Conservation (phyloP, 352 stramenopile genomes). For the Peronospora farinosa region DNA sequence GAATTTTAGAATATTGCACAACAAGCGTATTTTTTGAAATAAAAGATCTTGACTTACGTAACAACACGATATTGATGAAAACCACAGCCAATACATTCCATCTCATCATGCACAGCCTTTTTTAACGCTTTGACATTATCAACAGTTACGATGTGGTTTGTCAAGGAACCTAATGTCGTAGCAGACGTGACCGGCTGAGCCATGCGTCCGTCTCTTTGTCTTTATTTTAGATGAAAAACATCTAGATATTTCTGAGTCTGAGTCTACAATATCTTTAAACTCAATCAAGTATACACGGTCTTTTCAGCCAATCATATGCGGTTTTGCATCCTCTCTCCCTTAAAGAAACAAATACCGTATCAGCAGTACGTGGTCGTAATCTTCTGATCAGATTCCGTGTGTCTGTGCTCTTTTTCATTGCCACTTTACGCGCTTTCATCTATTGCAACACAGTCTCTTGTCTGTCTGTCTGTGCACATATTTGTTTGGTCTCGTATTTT, state of each 20-base stretch:
- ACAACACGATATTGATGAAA: slow-evolving; percentile 67
- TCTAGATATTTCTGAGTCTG: slow-evolving; percentile 11
- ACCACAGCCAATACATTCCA: slow-evolving; percentile 67
- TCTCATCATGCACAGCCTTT: slow-evolving; percentile 63
- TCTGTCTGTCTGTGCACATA: background rate
- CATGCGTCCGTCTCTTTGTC: slow-evolving; percentile 4
- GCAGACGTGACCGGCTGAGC: slow-evolving; percentile 10
- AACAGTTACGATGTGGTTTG: slow-evolving; percentile 30
- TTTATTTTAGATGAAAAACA: too few relatives aligned
- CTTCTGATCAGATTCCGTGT: background rate
- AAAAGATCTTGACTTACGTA: slow-evolving; percentile 33
- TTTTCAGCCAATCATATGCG: slow-evolving; percentile 5
- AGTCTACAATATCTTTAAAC: background rate
- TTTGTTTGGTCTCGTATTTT: slow-evolving; percentile 19
- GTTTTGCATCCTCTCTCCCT: slow-evolving; percentile 3
- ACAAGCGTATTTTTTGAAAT: too few relatives aligned
- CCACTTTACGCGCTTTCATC: background rate
- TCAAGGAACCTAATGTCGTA: slow-evolving; percentile 23
- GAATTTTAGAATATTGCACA: slow-evolving; percentile 34
- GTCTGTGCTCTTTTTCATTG: slow-evolving; percentile 10
- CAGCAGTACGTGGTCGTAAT: slow-evolving; percentile 7
- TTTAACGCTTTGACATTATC: slow-evolving; percentile 59
- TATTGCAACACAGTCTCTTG: slow-evolving; percentile 4
- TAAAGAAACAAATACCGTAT: slow-evolving; percentile 4
- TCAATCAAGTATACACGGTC: background rate